Evolutionary conservation across 2,329 filamentous ascomycete genomes (phyloP).

Genomic region (Penicillium brevicompactum): DNA sequence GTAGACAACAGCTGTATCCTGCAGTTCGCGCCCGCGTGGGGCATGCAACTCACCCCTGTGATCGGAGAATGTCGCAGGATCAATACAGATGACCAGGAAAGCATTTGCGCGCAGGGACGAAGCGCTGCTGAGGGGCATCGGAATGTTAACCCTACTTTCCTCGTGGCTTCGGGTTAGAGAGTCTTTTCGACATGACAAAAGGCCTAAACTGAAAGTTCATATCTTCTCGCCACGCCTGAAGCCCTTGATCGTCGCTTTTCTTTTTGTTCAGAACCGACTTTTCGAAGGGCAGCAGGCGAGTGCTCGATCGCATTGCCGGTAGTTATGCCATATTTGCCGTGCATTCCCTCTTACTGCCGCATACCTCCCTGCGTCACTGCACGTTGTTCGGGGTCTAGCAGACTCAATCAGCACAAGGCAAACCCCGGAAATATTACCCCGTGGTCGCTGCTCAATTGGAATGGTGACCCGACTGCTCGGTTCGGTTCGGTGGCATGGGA

Average conservation of each 20-base stretch:
- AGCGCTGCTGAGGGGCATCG: neutral
- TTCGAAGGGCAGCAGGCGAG: neutral
- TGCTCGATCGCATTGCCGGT: neutral
- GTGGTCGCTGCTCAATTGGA: neutral
- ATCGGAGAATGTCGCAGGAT: conserved; percentile 1
- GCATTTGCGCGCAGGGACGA: neutral
- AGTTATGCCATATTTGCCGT: conserved; percentile 16
- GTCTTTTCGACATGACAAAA: neutral
- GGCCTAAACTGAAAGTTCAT: too few species aligned
- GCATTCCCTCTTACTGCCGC: conserved; percentile 8
- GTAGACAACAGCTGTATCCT: neutral
- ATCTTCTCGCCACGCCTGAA: too few species aligned
- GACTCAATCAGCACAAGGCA: neutral
- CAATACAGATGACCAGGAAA: neutral
- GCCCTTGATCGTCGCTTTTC: too few species aligned
- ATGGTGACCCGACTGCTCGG: neutral
- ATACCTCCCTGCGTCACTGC: conserved; percentile 15
- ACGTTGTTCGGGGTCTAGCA: neutral
- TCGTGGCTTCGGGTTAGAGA: neutral
- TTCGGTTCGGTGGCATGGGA: neutral
- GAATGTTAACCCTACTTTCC: neutral
- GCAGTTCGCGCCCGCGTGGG: neutral
- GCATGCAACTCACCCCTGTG: conserved; percentile 13
- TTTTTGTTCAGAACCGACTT: too few species aligned
- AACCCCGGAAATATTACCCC: neutral